Evolutionary conservation across 2,329 filamentous ascomycete genomes (phyloP), one percentile per base, ranked within the genome.

Genomic region (Fusarium decemcellulare): DNA sequence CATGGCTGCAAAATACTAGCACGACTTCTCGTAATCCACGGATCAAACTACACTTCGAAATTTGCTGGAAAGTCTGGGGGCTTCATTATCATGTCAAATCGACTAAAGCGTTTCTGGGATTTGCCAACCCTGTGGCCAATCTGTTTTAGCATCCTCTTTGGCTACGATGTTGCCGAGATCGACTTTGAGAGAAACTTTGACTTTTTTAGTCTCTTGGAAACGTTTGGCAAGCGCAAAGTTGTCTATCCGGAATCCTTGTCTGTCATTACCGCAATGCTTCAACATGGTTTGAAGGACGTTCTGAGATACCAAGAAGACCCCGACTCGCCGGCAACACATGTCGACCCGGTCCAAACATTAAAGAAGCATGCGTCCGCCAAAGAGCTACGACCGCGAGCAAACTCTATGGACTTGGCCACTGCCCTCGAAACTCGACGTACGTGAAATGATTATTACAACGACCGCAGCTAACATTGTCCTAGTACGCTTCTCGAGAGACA

Each of bases 51-150:
- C 78, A 93, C 93, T 18, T 89, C 90, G 55, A 97, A 97, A 74
- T 98, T 99, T 71, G 86, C 91, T 1, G 83, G 79, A 14, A 97
- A 97, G 80, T 94, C 92, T 11, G 93, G 94, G 32, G 97, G 97
- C 2, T 98, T 98, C 77, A 86, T 87, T 36, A 92, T 98, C 66
- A 91, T 98, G 89, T 92, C 92, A 39, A 88, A 92, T 73, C 89
- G 93, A 34, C 81, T 99, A 5, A 94, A 91, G 75, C 86, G 91
- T 73, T 98, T 95, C 90, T 99, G 96, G 95, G 91, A 93, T 74
- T 87, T 94, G 15, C 89, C 94, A 3, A 89, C 90, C 0, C 81
- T 98, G 29, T 98, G 96, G 96, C 90, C 92, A 0, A 91, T 96
- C 44, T 94, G 93, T 76, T 93, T 99, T 79, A 91, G 93, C 56